These are phyloP conservation scores for Xylariaceae sp. DNA, from an alignment of 2,329 filamentous ascomycete genomes.

Conservation along the genomic window DNA sequence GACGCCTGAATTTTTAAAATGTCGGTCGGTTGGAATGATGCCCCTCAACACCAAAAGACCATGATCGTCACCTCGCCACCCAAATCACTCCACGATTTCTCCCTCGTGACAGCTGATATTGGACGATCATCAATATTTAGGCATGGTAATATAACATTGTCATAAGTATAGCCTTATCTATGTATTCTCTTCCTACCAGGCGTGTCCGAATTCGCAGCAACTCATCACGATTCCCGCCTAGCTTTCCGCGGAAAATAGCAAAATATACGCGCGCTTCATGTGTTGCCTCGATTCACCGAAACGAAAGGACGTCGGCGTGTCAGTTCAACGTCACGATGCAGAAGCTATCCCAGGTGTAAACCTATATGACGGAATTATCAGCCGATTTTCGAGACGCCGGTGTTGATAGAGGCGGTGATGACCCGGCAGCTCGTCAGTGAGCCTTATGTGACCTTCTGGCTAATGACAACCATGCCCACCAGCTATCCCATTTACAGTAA, in stretches of 20 bases:
- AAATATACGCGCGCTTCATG: neutral
- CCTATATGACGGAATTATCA: constrained; percentile 1
- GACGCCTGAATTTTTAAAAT: constrained; percentile 17
- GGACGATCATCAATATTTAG: constrained; percentile 32
- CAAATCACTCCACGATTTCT: constrained; percentile 25
- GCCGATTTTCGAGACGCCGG: too few species aligned
- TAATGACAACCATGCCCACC: too few species aligned
- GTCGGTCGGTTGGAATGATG: constrained; percentile 28
- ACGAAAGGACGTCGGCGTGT: constrained; percentile 9
- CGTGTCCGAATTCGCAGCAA: constrained; percentile 13
- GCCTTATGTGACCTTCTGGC: too few species aligned
- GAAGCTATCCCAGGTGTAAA: neutral
- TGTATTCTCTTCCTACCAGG: constrained; percentile 8
- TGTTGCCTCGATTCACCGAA: constrained; percentile 23
- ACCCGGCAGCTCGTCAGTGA: too few species aligned
- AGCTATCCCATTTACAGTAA: too few species aligned
- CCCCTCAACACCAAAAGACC: constrained; percentile 20
- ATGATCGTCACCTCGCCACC: constrained; percentile 28
- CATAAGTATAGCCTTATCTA: constrained; percentile 18
- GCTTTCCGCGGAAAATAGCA: neutral
- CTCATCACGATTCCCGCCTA: constrained; percentile 3
- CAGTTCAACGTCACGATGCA: constrained; percentile 22
- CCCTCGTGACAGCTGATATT: constrained; percentile 31
- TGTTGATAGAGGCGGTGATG: neutral
- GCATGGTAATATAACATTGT: constrained; percentile 18